A percentile compares a stretch with the other conserved stretches of the same genome.
These are phyloP conservation scores for Acer yangbiense DNA, from an alignment of 345 rosid species.

Conservation along the genomic window DNA sequence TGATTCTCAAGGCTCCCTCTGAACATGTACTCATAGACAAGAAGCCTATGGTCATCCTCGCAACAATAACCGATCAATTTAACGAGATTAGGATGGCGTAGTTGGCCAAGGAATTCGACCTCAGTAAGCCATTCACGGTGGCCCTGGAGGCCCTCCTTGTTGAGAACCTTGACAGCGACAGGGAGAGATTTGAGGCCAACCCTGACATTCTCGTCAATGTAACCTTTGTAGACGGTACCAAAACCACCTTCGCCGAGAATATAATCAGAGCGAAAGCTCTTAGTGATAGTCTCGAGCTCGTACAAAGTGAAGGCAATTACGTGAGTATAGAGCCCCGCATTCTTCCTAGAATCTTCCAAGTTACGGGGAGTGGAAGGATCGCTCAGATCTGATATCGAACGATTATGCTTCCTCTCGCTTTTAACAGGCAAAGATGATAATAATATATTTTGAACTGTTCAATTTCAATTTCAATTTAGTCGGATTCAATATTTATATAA, in stretches of 20 bases:
- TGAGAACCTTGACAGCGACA: slow-evolving; percentile 94
- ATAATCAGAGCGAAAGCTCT: slow-evolving; percentile 96
- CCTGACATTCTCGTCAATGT: slow-evolving; percentile 92
- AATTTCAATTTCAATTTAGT: slow-evolving; percentile 24
- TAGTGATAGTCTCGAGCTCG: slow-evolving; percentile 95
- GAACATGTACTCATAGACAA: slow-evolving; percentile 93
- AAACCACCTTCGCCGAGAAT: slow-evolving; percentile 97
- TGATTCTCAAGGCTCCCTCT: slow-evolving; percentile 98
- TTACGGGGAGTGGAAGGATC: slow-evolving; percentile 11
- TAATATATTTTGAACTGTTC: slow-evolving; percentile 64
- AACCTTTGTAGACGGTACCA: slow-evolving; percentile 95
- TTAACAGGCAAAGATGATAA: slow-evolving; percentile 41
- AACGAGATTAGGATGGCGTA: slow-evolving; percentile 46
- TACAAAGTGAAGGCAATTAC: slow-evolving; percentile 81
- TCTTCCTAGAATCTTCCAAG: slow-evolving; percentile 56
- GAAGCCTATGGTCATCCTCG: slow-evolving; percentile 72
- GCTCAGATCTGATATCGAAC: slow-evolving; percentile 89
- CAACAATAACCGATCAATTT: slow-evolving; percentile 1
- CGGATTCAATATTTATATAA: neutral
- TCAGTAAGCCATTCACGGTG: slow-evolving; percentile 96
- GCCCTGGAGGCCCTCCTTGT: slow-evolving; percentile 97
- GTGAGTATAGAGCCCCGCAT: slow-evolving; percentile 66
- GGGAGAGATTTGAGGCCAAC: slow-evolving; percentile 95
- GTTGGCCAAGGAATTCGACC: slow-evolving; percentile 79
- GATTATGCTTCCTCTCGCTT: slow-evolving; percentile 60